phyloP scores from a whole-genome alignment of 352 stramenopile species.

The Globisporangium iwayamae region DNA sequence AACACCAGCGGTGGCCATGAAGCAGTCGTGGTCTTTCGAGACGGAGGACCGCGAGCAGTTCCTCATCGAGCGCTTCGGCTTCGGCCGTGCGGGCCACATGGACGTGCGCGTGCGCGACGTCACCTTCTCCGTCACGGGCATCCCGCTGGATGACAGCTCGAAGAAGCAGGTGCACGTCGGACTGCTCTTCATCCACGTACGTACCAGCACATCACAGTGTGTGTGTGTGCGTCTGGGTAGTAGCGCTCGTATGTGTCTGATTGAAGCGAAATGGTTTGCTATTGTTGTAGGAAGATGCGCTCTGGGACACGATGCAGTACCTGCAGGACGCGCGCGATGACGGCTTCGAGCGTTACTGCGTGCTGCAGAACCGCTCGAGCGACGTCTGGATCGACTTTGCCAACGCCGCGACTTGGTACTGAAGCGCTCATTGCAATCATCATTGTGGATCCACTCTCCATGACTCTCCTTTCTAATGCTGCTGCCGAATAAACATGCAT shows the following conservation, averaged over 20 bases:
- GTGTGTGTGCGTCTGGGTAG: neutral
- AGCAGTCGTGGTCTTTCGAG: slow-evolving; percentile 74
- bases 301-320: slow-evolving; percentile 54
- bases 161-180: slow-evolving; percentile 28
- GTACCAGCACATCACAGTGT: neutral
- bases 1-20: slow-evolving; percentile 29
- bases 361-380: slow-evolving; percentile 41
- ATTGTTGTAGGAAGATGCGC: slow-evolving; percentile 33
- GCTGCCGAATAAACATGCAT: neutral
- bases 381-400: slow-evolving; percentile 63
- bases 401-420: slow-evolving; percentile 44
- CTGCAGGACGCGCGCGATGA: slow-evolving; percentile 31
- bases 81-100: slow-evolving; percentile 58
- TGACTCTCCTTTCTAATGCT: neutral
- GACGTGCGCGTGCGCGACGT: slow-evolving; percentile 72
- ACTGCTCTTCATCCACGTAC: slow-evolving; percentile 68
- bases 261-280: neutral
- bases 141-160: neutral
- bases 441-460: too few relatives aligned
- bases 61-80: slow-evolving; percentile 90
- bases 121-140: slow-evolving; percentile 6
- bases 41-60: slow-evolving; percentile 76
- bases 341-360: slow-evolving; percentile 29
- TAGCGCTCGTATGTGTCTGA: neutral
- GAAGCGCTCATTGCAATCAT: neutral